Percentiles rank a stretch among this genome's conserved stretches.
Evolutionary conservation across 2,329 filamentous ascomycete species (phyloP).

Genomic region (Neonectria faginata): DNA sequence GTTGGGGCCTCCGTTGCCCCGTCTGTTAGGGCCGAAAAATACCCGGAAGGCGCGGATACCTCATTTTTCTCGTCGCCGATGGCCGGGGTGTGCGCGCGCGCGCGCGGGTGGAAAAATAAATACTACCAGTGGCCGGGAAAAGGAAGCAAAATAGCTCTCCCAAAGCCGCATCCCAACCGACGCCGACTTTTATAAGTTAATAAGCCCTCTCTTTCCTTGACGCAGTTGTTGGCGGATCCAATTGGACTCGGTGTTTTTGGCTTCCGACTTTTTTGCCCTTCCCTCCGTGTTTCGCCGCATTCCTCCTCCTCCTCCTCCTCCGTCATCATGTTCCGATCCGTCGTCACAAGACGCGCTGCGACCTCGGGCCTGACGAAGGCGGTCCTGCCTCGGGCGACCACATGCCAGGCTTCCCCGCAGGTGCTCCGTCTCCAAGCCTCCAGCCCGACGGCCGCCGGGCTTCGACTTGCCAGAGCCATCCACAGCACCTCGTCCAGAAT

Average conservation of each 20-base stretch:
- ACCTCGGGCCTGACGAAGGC: slow-evolving; percentile 41
- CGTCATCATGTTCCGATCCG: slow-evolving; percentile 45
- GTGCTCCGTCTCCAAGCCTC: slow-evolving; percentile 38
- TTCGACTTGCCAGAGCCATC: slow-evolving; percentile 47
- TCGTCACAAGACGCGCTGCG: slow-evolving; percentile 45
- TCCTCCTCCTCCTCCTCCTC: too few species aligned
- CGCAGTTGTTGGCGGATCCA: slow-evolving; percentile 21
- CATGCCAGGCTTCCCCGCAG: slow-evolving; percentile 44
- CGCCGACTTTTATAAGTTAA: slow-evolving; percentile 7
- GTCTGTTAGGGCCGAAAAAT: slow-evolving; percentile 34
- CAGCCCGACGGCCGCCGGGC: slow-evolving; percentile 28
- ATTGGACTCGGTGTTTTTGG: slow-evolving; percentile 27
- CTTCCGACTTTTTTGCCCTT: slow-evolving; percentile 30
- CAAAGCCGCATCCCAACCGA: background rate
- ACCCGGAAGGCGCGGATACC: slow-evolving; percentile 32
- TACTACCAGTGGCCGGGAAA: slow-evolving; percentile 5
- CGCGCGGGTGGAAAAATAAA: slow-evolving; percentile 1
- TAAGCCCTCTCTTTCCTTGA: slow-evolving; percentile 3
- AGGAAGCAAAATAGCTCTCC: slow-evolving; percentile 11
- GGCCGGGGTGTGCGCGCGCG: background rate
- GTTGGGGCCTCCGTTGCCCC: slow-evolving; percentile 12
- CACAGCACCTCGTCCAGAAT: slow-evolving; percentile 62
- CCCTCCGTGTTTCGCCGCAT: slow-evolving; percentile 7
- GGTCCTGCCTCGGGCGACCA: slow-evolving; percentile 41
- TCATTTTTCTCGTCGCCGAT: slow-evolving; percentile 6